phyloP scores from a whole-genome alignment of 768 basidiomycete genomes.

The Lactarius pseudohatsudake region DNA sequence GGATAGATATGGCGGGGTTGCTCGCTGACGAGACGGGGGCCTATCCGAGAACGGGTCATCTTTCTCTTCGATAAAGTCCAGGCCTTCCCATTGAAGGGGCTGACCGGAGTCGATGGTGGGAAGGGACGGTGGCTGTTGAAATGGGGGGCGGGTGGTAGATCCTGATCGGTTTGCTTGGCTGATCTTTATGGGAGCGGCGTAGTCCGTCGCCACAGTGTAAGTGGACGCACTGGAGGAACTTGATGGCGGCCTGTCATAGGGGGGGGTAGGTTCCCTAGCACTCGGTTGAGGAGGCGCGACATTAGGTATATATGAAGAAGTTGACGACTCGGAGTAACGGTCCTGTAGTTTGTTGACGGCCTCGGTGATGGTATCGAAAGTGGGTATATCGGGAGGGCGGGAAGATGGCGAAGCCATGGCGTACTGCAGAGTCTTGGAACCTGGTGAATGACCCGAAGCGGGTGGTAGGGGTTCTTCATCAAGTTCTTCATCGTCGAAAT shows the following conservation, averaged over 20 bases:
- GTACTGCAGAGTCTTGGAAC: conserved; percentile 21
- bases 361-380: conserved; percentile 25
- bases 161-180: not conserved
- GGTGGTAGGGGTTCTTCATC: conserved; percentile 8
- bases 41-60: conserved; percentile 37
- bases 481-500: conserved; percentile 14
- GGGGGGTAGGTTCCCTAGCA: not conserved
- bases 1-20: conserved; percentile 9
- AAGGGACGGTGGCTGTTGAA: conserved; percentile 21
- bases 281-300: not conserved
- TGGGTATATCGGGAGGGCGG: conserved; percentile 13
- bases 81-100: conserved; percentile 33
- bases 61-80: conserved; percentile 18
- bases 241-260: conserved; percentile 16
- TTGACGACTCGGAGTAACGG: conserved; percentile 11
- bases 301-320: not conserved
- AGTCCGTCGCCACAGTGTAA: conserved; percentile 23
- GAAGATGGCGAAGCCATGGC: conserved; percentile 23
- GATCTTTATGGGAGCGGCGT: conserved; percentile 19
- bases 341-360: conserved; percentile 26
- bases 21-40: conserved; percentile 14
- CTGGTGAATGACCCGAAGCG: conserved; percentile 13
- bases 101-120: conserved; percentile 39
- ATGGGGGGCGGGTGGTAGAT: not conserved
- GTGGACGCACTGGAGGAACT: conserved; percentile 16